Evolutionary conservation across 2,329 filamentous ascomycete genomes (phyloP).

Genomic region (Plenodomus lindquistii): DNA sequence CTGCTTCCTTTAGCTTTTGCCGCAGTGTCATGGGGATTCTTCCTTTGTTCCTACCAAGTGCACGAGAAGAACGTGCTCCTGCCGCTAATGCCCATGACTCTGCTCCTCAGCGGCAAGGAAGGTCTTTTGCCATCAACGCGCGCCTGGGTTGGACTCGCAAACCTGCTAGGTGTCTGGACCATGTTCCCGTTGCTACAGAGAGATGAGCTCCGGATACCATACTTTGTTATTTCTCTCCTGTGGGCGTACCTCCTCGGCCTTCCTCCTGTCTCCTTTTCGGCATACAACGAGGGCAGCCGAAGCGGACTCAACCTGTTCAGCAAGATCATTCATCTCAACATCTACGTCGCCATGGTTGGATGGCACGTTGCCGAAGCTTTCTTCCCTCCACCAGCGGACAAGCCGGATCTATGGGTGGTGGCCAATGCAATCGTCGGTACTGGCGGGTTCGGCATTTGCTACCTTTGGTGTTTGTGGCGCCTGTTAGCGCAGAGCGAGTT

Average conservation of each 20-base stretch:
- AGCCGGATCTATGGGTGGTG: conserved; percentile 95
- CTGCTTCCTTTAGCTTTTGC: conserved; percentile 80
- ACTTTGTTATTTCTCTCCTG: conserved; percentile 78
- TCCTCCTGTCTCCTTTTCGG: conserved; percentile 73
- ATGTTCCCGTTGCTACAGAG: conserved; percentile 88
- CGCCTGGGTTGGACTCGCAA: conserved; percentile 95
- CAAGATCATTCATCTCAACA: conserved; percentile 73
- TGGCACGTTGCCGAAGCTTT: conserved; percentile 82
- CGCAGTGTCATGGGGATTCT: conserved; percentile 92
- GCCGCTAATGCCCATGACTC: conserved; percentile 89
- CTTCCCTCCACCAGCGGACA: conserved; percentile 68
- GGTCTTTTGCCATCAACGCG: conserved; percentile 76
- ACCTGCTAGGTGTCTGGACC: conserved; percentile 86
- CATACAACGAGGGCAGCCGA: conserved; percentile 59
- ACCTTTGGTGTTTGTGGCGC: conserved; percentile 85
- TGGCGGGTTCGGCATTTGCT: conserved; percentile 82
- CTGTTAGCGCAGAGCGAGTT: conserved; percentile 63
- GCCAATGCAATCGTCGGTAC: conserved; percentile 86
- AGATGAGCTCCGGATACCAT: conserved; percentile 82
- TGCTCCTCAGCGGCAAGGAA: conserved; percentile 77
- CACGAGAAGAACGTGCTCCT: conserved; percentile 97
- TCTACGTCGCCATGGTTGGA: conserved; percentile 75
- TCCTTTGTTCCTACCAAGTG: conserved; percentile 96
- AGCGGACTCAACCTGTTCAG: conserved; percentile 58
- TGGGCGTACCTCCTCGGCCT: conserved; percentile 92